Evolutionary conservation across 2,329 filamentous ascomycete species (phyloP).

Genomic region (Scytalidium sp.): DNA sequence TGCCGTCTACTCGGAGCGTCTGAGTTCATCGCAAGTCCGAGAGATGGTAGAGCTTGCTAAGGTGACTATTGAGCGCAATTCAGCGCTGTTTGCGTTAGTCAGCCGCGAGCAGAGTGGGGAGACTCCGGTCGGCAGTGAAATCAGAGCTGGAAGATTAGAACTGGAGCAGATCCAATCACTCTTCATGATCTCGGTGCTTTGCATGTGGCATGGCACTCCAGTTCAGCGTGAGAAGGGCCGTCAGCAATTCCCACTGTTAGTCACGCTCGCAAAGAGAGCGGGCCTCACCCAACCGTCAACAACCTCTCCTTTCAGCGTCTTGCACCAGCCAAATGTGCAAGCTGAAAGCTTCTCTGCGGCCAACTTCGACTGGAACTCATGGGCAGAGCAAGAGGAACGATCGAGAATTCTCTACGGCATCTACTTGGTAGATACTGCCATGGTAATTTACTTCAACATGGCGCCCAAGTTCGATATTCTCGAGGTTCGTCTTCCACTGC

Average conservation of each 20-base stretch:
- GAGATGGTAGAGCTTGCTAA: conserved; percentile 65
- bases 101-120: conserved; percentile 35
- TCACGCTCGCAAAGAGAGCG: conserved; percentile 53
- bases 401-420: conserved; percentile 63
- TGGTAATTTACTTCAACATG: conserved; percentile 71
- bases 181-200: conserved; percentile 57
- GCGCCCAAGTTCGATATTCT: conserved; percentile 59
- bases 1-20: conserved; percentile 68
- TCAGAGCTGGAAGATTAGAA: conserved; percentile 36
- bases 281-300: conserved; percentile 53
- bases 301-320: conserved; percentile 49
- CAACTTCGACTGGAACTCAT: conserved; percentile 62
- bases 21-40: conserved; percentile 59
- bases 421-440: conserved; percentile 60
- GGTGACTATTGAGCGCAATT: conserved; percentile 55
- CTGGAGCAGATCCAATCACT: conserved; percentile 68
- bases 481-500: conserved; percentile 66
- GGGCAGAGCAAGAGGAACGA: conserved; percentile 70
- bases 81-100: conserved; percentile 45
- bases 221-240: conserved; percentile 62
- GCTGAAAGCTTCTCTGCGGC: conserved; percentile 43
- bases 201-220: conserved; percentile 69
- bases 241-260: conserved; percentile 54
- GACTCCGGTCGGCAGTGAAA: conserved; percentile 35
- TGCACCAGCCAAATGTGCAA: conserved; percentile 55